Conservation (phyloP, 2,329 filamentous ascomycete species). For the Trichophaea hybrida region DNA sequence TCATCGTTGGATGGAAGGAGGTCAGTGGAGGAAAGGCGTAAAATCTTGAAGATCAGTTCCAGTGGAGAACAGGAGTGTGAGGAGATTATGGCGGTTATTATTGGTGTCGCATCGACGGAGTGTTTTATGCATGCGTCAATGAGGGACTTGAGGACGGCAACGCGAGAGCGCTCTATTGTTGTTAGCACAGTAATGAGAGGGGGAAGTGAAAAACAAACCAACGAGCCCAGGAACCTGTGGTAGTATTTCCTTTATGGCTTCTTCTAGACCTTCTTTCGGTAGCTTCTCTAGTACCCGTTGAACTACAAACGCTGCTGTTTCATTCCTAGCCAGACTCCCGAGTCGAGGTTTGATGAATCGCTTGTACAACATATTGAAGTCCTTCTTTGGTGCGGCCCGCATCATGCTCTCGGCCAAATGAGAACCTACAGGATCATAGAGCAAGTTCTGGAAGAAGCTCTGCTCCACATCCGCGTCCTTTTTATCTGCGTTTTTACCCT, state of each 20-base stretch:
- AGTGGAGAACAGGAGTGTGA: conserved; percentile 40
- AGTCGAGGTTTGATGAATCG: conserved; percentile 69
- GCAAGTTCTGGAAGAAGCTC: conserved; percentile 63
- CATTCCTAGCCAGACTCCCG: conserved; percentile 68
- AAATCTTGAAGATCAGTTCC: conserved; percentile 43
- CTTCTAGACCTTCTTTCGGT: conserved; percentile 69
- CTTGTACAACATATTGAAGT: conserved; percentile 77
- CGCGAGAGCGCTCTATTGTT: conserved; percentile 48
- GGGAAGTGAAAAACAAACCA: conserved; percentile 9
- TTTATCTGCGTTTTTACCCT: background rate
- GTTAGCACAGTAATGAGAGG: background rate
- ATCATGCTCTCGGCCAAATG: conserved; percentile 79
- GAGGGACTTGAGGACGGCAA: conserved; percentile 63
- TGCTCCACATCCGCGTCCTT: background rate
- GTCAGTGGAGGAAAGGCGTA: conserved; percentile 42
- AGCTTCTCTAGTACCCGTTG: conserved; percentile 69
- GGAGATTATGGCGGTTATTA: conserved; percentile 42
- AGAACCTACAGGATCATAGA: conserved; percentile 84
- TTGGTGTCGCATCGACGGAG: conserved; percentile 41
- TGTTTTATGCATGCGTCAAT: conserved; percentile 70
- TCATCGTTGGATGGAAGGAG: conserved; percentile 34
- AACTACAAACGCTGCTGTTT: conserved; percentile 77
- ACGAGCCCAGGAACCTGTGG: conserved; percentile 61
- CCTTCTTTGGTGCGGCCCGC: conserved; percentile 63
- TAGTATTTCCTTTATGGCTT: conserved; percentile 55